These are phyloP conservation scores for Aspergillus ustus DNA, from an alignment of 2,329 filamentous ascomycete genomes.

Conservation along the genomic window DNA sequence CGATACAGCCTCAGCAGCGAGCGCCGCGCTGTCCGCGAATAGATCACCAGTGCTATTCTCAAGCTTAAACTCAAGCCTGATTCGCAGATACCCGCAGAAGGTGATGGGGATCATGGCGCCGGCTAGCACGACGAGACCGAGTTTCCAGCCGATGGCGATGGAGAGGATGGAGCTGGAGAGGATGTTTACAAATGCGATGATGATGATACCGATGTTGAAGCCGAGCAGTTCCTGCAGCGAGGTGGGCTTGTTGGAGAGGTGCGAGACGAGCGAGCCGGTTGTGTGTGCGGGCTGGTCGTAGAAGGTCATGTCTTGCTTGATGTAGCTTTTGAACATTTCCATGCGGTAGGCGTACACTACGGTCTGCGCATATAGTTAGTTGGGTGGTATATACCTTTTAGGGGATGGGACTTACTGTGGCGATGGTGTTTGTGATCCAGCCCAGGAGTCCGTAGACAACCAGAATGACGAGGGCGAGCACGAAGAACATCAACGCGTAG, in stretches of 20 bases:
- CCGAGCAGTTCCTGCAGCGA: slow-evolving; percentile 73
- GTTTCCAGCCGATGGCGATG: slow-evolving; percentile 55
- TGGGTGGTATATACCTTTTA: background rate
- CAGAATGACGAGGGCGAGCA: slow-evolving; percentile 60
- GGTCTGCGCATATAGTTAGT: slow-evolving; percentile 52
- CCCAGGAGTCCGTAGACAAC: slow-evolving; percentile 50
- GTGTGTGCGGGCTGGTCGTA: slow-evolving; percentile 91
- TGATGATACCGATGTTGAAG: slow-evolving; percentile 79
- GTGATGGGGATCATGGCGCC: slow-evolving; percentile 48
- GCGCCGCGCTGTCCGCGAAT: slow-evolving; percentile 69
- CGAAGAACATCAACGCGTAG: slow-evolving; percentile 86
- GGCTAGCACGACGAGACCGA: slow-evolving; percentile 55
- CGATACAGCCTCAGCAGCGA: slow-evolving; percentile 89
- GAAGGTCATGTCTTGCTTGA: slow-evolving; percentile 90
- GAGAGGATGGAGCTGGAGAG: slow-evolving; percentile 53
- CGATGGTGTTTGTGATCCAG: slow-evolving; percentile 72
- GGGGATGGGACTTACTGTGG: background rate
- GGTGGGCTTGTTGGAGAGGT: slow-evolving; percentile 43
- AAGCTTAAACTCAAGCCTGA: slow-evolving; percentile 72
- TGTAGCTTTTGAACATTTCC: slow-evolving; percentile 84
- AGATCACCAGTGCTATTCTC: slow-evolving; percentile 79
- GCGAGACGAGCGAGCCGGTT: slow-evolving; percentile 73
- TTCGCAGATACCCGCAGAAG: slow-evolving; percentile 55
- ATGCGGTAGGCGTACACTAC: slow-evolving; percentile 75
- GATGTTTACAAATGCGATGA: slow-evolving; percentile 67